A percentile compares a stretch with the other conserved stretches of the same genome.
These are phyloP conservation scores for Aureobasidium musti DNA, from an alignment of 2,329 filamentous ascomycete genomes.

Conservation along the genomic window DNA sequence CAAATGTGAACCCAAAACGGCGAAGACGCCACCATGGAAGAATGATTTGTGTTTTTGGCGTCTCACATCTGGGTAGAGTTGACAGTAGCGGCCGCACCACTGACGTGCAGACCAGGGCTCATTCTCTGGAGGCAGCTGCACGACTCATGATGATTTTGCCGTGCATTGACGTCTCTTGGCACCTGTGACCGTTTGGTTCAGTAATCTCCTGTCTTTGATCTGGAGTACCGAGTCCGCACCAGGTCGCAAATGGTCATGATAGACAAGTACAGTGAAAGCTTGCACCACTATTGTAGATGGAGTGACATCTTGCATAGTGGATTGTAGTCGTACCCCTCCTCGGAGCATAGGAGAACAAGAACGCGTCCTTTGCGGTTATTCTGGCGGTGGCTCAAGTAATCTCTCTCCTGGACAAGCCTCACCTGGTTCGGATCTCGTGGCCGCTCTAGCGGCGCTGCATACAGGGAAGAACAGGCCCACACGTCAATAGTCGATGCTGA, in stretches of 20 bases:
- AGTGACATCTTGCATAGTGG: neutral
- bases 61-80: conserved; percentile 16
- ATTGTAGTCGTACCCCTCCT: neutral
- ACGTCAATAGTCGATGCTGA: conserved; percentile 16
- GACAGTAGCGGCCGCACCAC: conserved; percentile 29
- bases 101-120: conserved; percentile 25
- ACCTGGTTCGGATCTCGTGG: conserved; percentile 25
- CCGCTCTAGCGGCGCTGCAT: conserved; percentile 20
- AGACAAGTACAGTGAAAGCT: neutral
- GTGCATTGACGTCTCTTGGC: conserved; percentile 24
- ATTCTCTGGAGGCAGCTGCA: conserved; percentile 18
- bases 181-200: conserved; percentile 14
- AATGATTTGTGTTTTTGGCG: conserved; percentile 30
- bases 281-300: neutral
- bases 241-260: neutral
- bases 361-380: neutral
- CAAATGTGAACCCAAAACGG: conserved; percentile 28
- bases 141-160: conserved; percentile 26
- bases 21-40: conserved; percentile 22
- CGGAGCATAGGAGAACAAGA: neutral
- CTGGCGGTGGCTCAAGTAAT: neutral
- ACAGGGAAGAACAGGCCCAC: conserved; percentile 14
- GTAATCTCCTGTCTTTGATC: conserved; percentile 7
- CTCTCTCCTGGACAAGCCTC: conserved; percentile 12
- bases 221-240: neutral